phyloP scores from a whole-genome alignment of 2,329 filamentous ascomycete genomes.

The Dactylonectria macrodidyma region DNA sequence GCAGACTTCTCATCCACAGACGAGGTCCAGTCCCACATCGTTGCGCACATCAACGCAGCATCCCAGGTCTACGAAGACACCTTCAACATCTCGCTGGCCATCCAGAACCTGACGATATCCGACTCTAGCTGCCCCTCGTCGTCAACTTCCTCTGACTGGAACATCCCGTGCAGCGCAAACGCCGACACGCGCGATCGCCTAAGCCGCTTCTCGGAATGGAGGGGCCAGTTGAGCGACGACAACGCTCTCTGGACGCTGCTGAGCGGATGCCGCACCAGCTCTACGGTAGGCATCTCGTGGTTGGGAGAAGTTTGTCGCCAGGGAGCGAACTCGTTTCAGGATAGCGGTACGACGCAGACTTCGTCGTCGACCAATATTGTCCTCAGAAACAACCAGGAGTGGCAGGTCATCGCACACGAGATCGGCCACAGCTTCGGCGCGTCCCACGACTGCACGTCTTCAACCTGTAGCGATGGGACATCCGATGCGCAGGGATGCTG shows the following conservation, averaged over 20 bases:
- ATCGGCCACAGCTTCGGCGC: conserved; percentile 72
- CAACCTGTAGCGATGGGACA: conserved; percentile 18
- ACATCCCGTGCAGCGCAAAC: conserved; percentile 75
- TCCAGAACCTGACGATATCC: conserved; percentile 84
- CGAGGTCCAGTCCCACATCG: conserved; percentile 77
- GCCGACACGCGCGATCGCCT: conserved; percentile 79
- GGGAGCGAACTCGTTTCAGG: conserved; percentile 54
- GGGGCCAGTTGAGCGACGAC: conserved; percentile 75
- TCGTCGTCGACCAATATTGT: conserved; percentile 83
- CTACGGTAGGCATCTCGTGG: conserved; percentile 90
- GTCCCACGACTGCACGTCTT: conserved; percentile 36
- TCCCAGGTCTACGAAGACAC: conserved; percentile 86
- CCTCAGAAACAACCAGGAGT: conserved; percentile 81
- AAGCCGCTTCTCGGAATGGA: conserved; percentile 86
- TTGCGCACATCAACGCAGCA: conserved; percentile 86
- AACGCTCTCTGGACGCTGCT: conserved; percentile 92
- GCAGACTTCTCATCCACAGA: conserved; percentile 74
- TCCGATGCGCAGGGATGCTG: conserved; percentile 67
- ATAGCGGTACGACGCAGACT: conserved; percentile 76
- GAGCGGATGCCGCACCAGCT: conserved; percentile 80
- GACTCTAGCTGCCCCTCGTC: conserved; percentile 78
- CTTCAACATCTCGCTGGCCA: conserved; percentile 90
- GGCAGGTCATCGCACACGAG: conserved; percentile 93
- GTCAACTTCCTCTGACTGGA: conserved; percentile 75
- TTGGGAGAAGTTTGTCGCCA: conserved; percentile 82